A percentile compares a stretch with the other conserved stretches of the same genome.
Conservation (phyloP, 371 early-diverging fungal genomes). For the Chytridium lagenaria region DNA sequence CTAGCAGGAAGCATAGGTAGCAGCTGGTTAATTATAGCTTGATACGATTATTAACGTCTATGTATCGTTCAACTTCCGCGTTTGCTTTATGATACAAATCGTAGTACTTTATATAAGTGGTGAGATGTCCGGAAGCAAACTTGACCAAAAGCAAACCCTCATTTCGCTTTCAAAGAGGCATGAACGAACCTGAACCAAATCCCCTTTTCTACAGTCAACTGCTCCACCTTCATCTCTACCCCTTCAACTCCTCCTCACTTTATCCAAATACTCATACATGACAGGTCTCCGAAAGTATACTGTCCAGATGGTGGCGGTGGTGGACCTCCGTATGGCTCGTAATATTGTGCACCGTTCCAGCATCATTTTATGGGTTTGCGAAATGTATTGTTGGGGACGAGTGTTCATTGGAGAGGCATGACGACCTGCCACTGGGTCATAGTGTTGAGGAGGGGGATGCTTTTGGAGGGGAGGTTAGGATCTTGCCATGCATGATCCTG, state of each 20-base stretch:
- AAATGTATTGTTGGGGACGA: no score
- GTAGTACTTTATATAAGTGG: constrained; percentile 12
- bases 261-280: constrained; percentile 15
- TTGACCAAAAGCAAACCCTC: neutral
- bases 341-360: neutral
- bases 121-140: neutral
- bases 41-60: constrained; percentile 32
- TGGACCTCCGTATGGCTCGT: neutral
- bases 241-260: constrained; percentile 20
- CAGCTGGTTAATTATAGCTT: constrained; percentile 31
- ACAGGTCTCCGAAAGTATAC: neutral
- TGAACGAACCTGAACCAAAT: neutral
- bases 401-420: no score
- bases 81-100: constrained; percentile 15
- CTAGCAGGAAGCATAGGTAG: constrained; percentile 27
- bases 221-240: constrained; percentile 1
- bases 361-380: no score
- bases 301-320: neutral
- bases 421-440: no score
- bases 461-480: no score
- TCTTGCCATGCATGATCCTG: no score
- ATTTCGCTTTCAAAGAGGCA: neutral
- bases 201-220: neutral
- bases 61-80: constrained; percentile 10
- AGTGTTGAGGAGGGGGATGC: no score